Conservation (phyloP, 106 monocot species). For the Posidonia australis region DNA sequence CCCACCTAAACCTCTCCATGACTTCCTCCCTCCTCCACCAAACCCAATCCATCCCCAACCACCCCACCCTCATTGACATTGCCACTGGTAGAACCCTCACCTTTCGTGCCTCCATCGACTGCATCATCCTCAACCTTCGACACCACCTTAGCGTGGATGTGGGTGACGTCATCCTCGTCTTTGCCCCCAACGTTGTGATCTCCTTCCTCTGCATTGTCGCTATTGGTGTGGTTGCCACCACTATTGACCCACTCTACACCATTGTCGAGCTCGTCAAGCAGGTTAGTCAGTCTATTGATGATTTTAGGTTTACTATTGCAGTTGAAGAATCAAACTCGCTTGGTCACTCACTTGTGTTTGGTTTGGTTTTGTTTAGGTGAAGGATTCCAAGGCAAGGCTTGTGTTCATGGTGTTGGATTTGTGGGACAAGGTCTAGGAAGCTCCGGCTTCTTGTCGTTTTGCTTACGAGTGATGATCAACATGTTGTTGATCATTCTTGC, state of each 20-base stretch:
- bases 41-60: slow-evolving; percentile 5
- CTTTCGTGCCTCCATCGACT: slow-evolving; percentile 15
- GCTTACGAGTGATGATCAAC: neutral
- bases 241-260: slow-evolving; percentile 69
- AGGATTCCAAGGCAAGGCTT: slow-evolving; percentile 34
- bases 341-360: neutral
- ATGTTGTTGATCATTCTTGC: neutral
- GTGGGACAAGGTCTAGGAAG: slow-evolving; percentile 26
- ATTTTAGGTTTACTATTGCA: neutral
- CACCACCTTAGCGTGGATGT: slow-evolving; percentile 19
- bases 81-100: slow-evolving; percentile 8
- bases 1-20: slow-evolving; percentile 13
- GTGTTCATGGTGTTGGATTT: slow-evolving; percentile 43
- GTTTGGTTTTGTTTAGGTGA: neutral
- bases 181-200: slow-evolving; percentile 58
- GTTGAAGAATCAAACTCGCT: neutral
- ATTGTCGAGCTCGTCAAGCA: slow-evolving; percentile 59
- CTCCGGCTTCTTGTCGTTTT: slow-evolving; percentile 32
- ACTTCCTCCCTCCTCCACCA: slow-evolving; percentile 9
- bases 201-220: slow-evolving; percentile 46
- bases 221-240: slow-evolving; percentile 60
- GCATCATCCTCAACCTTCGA: slow-evolving; percentile 17
- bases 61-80: slow-evolving; percentile 14
- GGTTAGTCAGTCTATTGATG: slow-evolving; percentile 5
- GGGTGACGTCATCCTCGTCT: slow-evolving; percentile 62